A percentile compares a stretch with the other conserved stretches of the same genome.
Evolutionary conservation across 371 early-diverging fungal species (phyloP).

Genomic region (Mortierella sp.): DNA sequence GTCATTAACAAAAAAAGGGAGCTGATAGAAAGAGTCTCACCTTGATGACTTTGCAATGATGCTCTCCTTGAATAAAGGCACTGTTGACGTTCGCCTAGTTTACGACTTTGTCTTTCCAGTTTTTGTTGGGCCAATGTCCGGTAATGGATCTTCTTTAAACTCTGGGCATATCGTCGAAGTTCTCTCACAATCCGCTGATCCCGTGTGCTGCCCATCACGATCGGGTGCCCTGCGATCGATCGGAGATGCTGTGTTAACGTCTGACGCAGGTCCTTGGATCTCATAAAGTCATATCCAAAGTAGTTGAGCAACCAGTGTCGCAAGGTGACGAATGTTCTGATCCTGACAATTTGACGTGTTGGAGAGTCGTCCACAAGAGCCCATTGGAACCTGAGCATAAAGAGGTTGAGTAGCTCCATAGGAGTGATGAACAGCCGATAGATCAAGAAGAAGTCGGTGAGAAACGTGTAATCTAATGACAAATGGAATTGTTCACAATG

Average conservation of each 20-base stretch:
- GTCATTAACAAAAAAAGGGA: neutral
- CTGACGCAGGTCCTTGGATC: conserved; percentile 57
- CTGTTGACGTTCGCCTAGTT: conserved; percentile 8
- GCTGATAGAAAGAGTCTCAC: neutral
- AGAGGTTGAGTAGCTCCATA: conserved; percentile 62
- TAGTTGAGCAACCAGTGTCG: conserved; percentile 78
- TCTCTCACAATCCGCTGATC: conserved; percentile 67
- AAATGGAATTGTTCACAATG: no score
- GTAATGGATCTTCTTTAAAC: conserved; percentile 24
- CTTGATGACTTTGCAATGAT: neutral
- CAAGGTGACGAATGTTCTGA: conserved; percentile 73
- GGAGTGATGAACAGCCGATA: conserved; percentile 74
- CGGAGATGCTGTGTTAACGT: conserved; percentile 59
- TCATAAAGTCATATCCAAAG: conserved; percentile 71
- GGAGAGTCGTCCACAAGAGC: conserved; percentile 66
- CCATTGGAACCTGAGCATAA: conserved; percentile 71
- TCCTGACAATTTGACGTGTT: conserved; percentile 65
- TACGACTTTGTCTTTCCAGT: conserved; percentile 22
- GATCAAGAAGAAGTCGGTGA: conserved; percentile 80
- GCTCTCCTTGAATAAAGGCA: neutral
- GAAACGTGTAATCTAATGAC: conserved; percentile 72
- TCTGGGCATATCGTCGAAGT: conserved; percentile 38
- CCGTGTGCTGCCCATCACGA: conserved; percentile 57
- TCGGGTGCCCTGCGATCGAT: conserved; percentile 55
- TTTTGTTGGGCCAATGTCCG: conserved; percentile 24